Evolutionary conservation across 805 yeast genomes (phyloP).

Genomic region (Sungouiella thailandica): DNA sequence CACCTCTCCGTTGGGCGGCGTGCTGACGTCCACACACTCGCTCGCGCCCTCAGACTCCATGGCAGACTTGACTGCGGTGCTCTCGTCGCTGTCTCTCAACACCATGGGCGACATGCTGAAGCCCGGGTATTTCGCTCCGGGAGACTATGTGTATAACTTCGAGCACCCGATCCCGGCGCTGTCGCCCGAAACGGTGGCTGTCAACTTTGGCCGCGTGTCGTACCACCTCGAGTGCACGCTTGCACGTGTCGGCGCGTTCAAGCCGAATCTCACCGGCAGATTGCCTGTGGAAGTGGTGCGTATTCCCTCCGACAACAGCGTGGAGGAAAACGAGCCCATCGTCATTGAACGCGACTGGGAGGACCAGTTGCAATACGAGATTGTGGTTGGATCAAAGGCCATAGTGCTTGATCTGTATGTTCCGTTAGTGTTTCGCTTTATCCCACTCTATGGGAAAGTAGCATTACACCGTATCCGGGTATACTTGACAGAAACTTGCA

Average conservation of each 20-base stretch:
- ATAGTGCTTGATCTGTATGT: slow-evolving; percentile 77
- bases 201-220: slow-evolving; percentile 75
- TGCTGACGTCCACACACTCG: slow-evolving; percentile 7
- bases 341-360: slow-evolving; percentile 92
- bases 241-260: slow-evolving; percentile 82
- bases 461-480: slow-evolving; percentile 81
- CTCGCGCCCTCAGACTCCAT: slow-evolving; percentile 20
- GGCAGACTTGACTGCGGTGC: slow-evolving; percentile 20
- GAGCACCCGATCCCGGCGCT: slow-evolving; percentile 83
- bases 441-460: slow-evolving; percentile 79
- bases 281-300: slow-evolving; percentile 66
- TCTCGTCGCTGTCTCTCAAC: slow-evolving; percentile 15
- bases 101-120: slow-evolving; percentile 9
- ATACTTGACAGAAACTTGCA: slow-evolving; percentile 82
- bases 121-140: slow-evolving; percentile 56
- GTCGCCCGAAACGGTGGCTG: slow-evolving; percentile 72
- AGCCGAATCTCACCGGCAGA: slow-evolving; percentile 62
- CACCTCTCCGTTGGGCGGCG: slow-evolving; percentile 21
- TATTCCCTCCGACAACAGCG: slow-evolving; percentile 68
- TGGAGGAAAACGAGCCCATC: slow-evolving; percentile 91
- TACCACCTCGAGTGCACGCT: slow-evolving; percentile 67
- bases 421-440: slow-evolving; percentile 78
- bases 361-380: slow-evolving; percentile 82
- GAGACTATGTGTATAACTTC: slow-evolving; percentile 88
- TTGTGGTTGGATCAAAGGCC: slow-evolving; percentile 84